These are phyloP conservation scores for Fusarium metavorans DNA, from an alignment of 2,329 filamentous ascomycete genomes.

Conservation along the genomic window DNA sequence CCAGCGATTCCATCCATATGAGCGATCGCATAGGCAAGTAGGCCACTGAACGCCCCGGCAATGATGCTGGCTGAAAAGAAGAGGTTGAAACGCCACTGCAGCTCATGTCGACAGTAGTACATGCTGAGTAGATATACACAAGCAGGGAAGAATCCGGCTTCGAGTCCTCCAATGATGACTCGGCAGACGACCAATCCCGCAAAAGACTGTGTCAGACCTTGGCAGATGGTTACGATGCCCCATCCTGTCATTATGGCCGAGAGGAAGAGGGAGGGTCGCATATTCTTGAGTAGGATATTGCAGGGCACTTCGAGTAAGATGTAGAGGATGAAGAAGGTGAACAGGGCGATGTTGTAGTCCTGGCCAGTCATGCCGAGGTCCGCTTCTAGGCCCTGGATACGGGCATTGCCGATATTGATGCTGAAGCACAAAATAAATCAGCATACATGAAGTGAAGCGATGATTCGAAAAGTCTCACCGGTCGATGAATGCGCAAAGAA, in stretches of 20 bases:
- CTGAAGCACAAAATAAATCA: neutral
- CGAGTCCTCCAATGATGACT: constrained; percentile 8
- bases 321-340: constrained; percentile 73
- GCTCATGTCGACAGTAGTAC: constrained; percentile 16
- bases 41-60: neutral
- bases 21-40: neutral
- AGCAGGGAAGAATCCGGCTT: constrained; percentile 17
- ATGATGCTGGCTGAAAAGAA: constrained; percentile 7
- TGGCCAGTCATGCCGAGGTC: constrained; percentile 11
- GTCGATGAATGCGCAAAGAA: constrained; percentile 12
- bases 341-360: constrained; percentile 64
- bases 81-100: constrained; percentile 16
- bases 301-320: constrained; percentile 72
- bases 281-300: constrained; percentile 57
- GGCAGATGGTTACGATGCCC: constrained; percentile 7
- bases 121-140: constrained; percentile 15
- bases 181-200: constrained; percentile 2
- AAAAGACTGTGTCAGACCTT: constrained; percentile 1
- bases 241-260: constrained; percentile 5
- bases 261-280: constrained; percentile 7
- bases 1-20: neutral
- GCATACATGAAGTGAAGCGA: neutral
- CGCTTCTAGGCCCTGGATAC: constrained; percentile 13
- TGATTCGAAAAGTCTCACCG: neutral
- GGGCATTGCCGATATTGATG: constrained; percentile 17